Conservation (phyloP, 352 stramenopile genomes). For the Phytophthora uliginosa region DNA sequence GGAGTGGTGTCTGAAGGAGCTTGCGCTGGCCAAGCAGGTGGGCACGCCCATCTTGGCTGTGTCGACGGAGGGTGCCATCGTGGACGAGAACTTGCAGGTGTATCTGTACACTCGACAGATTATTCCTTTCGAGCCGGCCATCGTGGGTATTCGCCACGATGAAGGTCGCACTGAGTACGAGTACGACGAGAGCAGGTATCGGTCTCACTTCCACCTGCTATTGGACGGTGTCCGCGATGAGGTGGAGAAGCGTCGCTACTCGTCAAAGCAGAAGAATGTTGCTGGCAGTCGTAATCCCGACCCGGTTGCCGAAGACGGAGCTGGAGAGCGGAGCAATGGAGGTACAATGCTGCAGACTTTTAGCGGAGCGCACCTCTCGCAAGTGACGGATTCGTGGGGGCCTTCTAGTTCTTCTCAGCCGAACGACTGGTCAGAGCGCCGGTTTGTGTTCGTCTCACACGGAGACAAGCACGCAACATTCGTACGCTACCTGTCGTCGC, state of each 20-base stretch:
- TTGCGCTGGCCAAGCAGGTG: constrained; percentile 79
- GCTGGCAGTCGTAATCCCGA: constrained; percentile 12
- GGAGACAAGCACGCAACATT: constrained; percentile 22
- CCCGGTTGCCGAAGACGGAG: background rate
- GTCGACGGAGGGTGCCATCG: constrained; percentile 65
- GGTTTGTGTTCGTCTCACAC: constrained; percentile 29
- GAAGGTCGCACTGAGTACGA: constrained; percentile 30
- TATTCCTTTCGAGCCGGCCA: constrained; percentile 71
- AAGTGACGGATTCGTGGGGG: no score
- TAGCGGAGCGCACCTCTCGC: no score
- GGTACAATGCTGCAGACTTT: constrained; percentile 21
- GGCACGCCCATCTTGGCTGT: constrained; percentile 74
- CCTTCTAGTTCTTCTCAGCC: constrained; percentile 2
- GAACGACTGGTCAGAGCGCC: constrained; percentile 3
- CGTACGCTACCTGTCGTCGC: constrained; percentile 11
- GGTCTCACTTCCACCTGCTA: constrained; percentile 36
- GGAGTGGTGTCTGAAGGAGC: constrained; percentile 81
- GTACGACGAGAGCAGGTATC: constrained; percentile 29
- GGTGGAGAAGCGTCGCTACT: constrained; percentile 49
- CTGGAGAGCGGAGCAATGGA: constrained; percentile 16
- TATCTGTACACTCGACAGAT: constrained; percentile 83
- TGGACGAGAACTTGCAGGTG: constrained; percentile 76
- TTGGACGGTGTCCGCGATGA: constrained; percentile 67
- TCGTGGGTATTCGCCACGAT: constrained; percentile 45
- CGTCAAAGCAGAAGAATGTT: constrained; percentile 54